These are phyloP conservation scores for Chlamydomonas sp. DNA, from an alignment of 139 green algal genomes.

Conservation along the genomic window DNA sequence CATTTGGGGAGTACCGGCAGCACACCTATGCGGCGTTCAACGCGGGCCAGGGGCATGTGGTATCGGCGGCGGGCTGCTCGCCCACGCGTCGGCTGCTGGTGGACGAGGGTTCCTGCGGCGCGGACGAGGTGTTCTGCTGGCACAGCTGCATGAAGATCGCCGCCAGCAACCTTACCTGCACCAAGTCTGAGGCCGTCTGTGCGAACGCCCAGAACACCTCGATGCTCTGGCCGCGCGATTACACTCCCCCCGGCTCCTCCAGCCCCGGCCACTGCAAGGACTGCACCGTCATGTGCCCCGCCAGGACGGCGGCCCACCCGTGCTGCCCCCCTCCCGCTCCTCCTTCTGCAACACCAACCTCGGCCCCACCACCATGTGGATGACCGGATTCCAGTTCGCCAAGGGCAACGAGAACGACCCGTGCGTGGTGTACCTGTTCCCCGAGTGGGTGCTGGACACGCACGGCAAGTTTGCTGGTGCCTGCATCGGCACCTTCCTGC, in stretches of 20 bases:
- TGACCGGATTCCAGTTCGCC: conserved; percentile 45
- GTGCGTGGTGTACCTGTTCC: conserved; percentile 51
- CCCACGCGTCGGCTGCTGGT: conserved; percentile 8
- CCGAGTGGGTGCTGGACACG: conserved; percentile 38
- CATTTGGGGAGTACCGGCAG: conserved; percentile 42
- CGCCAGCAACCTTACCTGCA: background rate
- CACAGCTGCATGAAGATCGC: conserved; percentile 35
- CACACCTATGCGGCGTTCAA: conserved; percentile 22
- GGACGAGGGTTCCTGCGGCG: conserved; percentile 26
- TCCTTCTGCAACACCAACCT: conserved; percentile 48
- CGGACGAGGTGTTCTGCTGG: conserved; percentile 51
- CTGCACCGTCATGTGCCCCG: conserved; percentile 34
- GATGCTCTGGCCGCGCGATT: conserved; percentile 43
- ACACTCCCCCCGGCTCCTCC: background rate
- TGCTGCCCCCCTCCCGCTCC: background rate
- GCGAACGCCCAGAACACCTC: conserved; percentile 1
- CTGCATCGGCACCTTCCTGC: conserved; percentile 46
- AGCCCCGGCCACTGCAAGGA: conserved; percentile 24
- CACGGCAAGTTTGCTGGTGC: conserved; percentile 41
- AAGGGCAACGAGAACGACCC: background rate
- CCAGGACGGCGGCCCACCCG: background rate
- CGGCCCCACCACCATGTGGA: conserved; percentile 46
- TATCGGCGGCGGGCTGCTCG: conserved; percentile 20
- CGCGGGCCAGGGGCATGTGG: background rate
- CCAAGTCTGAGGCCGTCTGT: conserved; percentile 9